Percentiles rank a stretch among this genome's conserved stretches.
Evolutionary conservation across 768 basidiomycete genomes (phyloP).

Genomic region (Suillus plorans): DNA sequence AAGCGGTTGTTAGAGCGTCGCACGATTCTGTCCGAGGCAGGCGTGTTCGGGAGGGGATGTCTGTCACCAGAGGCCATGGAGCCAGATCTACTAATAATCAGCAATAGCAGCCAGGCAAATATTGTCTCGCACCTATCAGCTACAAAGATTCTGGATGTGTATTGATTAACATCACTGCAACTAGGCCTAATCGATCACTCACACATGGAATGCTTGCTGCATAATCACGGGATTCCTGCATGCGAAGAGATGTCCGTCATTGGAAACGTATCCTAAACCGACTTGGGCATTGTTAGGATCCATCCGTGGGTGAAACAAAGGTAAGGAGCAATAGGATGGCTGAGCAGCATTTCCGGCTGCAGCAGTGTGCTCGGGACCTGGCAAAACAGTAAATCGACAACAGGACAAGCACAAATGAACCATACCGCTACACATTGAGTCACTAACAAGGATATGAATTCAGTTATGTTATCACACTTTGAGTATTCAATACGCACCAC

Average conservation of each 20-base stretch:
- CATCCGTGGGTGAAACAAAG: conserved; percentile 48
- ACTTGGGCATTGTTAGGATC: conserved; percentile 25
- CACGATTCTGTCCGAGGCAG: conserved; percentile 38
- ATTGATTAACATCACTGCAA: background rate
- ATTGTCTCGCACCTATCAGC: conserved; percentile 42
- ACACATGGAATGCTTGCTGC: conserved; percentile 63
- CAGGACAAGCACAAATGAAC: background rate
- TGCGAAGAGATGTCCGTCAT: conserved; percentile 53
- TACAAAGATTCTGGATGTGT: conserved; percentile 46
- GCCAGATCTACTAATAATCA: conserved; percentile 37
- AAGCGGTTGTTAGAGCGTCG: conserved; percentile 45
- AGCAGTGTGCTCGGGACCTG: conserved; percentile 52
- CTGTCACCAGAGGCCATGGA: conserved; percentile 49
- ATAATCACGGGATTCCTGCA: conserved; percentile 54
- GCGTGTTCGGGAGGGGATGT: conserved; percentile 44
- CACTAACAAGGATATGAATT: conserved; percentile 29
- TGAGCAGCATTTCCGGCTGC: conserved; percentile 37
- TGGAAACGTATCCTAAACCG: conserved; percentile 49
- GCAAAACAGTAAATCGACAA: background rate
- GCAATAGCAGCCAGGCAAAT: background rate
- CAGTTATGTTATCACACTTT: background rate
- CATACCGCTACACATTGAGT: conserved; percentile 51
- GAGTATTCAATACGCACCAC: conserved; percentile 38
- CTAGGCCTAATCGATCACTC: conserved; percentile 21
- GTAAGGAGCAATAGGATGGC: conserved; percentile 54